Evolutionary conservation across 805 yeast species (phyloP).

Genomic region (Kluyveromyces starmeri): DNA sequence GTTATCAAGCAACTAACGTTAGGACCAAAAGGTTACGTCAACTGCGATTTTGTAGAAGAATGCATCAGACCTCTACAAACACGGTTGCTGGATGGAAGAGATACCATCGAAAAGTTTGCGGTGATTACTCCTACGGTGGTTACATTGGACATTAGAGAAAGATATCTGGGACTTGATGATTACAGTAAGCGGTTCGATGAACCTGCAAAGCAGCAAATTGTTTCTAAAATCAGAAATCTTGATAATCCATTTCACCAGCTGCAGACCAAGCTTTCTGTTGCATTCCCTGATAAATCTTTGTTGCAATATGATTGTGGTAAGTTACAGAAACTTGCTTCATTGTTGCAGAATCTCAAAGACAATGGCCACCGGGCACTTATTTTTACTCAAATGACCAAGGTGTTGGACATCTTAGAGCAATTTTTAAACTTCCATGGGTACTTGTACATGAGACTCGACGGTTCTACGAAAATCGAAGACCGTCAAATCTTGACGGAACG

Average conservation of each 20-base stretch:
- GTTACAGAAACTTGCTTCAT: slow-evolving; percentile 69
- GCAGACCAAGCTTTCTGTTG: slow-evolving; percentile 81
- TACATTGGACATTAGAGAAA: slow-evolving; percentile 56
- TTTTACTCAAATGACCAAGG: slow-evolving; percentile 97
- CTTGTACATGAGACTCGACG: slow-evolving; percentile 90
- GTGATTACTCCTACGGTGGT: slow-evolving; percentile 86
- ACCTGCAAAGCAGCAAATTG: slow-evolving; percentile 3
- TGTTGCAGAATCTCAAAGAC: slow-evolving; percentile 68
- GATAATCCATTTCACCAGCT: slow-evolving; percentile 63
- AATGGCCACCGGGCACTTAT: slow-evolving; percentile 91
- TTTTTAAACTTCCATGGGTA: slow-evolving; percentile 92
- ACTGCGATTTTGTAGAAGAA: slow-evolving; percentile 19
- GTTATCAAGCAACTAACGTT: slow-evolving; percentile 37
- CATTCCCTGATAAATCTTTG: slow-evolving; percentile 90
- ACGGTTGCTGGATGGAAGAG: slow-evolving; percentile 35
- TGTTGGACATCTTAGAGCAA: slow-evolving; percentile 84
- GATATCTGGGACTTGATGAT: slow-evolving; percentile 20
- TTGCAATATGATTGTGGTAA: slow-evolving; percentile 96
- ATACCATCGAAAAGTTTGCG: slow-evolving; percentile 62
- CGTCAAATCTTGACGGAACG: slow-evolving; percentile 90
- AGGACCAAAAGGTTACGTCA: slow-evolving; percentile 22
- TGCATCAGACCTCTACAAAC: slow-evolving; percentile 36
- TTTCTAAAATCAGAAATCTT: slow-evolving; percentile 10
- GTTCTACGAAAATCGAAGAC: slow-evolving; percentile 95
- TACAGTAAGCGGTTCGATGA: slow-evolving; percentile 25